phyloP scores from a whole-genome alignment of 2,329 filamentous ascomycete genomes.

The Shiraia sp. region DNA sequence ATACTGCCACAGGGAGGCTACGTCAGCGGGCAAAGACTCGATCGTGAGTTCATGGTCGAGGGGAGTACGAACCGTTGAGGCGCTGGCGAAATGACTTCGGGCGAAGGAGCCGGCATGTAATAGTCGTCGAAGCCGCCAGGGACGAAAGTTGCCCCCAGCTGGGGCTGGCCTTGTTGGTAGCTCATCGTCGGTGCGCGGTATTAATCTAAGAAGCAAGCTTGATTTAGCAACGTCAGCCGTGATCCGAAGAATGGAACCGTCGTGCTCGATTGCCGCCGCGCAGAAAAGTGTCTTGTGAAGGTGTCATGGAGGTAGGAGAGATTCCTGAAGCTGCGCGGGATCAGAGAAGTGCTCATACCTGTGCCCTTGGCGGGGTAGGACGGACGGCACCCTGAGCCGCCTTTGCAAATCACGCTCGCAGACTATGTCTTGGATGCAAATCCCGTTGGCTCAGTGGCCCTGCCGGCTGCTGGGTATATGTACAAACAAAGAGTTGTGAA shows the following conservation, averaged over 20 bases:
- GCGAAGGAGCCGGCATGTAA: slow-evolving; percentile 60
- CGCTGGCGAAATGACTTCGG: slow-evolving; percentile 69
- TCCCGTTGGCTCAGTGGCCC: too few relatives aligned
- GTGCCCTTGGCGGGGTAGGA: slow-evolving; percentile 31
- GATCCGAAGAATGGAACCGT: slow-evolving; percentile 21
- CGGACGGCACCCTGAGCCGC: slow-evolving; percentile 16
- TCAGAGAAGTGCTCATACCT: slow-evolving; percentile 22
- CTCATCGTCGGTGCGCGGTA: slow-evolving; percentile 34
- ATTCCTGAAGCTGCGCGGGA: slow-evolving; percentile 28
- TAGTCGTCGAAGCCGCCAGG: slow-evolving; percentile 70
- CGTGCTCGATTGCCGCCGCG: slow-evolving; percentile 16
- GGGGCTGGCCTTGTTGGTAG: slow-evolving; percentile 41
- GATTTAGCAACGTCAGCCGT: slow-evolving; percentile 30
- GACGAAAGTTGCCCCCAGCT: slow-evolving; percentile 64
- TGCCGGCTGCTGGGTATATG: too few relatives aligned
- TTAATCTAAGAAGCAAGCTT: slow-evolving; percentile 16
- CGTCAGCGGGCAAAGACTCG: slow-evolving; percentile 29
- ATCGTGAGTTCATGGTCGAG: too few relatives aligned
- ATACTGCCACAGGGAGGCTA: slow-evolving; percentile 60
- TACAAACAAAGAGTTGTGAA: too few relatives aligned
- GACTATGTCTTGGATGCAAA: slow-evolving; percentile 16
- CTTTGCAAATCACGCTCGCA: too few relatives aligned
- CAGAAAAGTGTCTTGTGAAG: slow-evolving; percentile 15
- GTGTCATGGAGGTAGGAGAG: slow-evolving; percentile 23
- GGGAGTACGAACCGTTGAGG: slow-evolving; percentile 65